Base-by-base conservation (phyloP, 208 protist species). In the Trypanosoma rangeli region DNA sequence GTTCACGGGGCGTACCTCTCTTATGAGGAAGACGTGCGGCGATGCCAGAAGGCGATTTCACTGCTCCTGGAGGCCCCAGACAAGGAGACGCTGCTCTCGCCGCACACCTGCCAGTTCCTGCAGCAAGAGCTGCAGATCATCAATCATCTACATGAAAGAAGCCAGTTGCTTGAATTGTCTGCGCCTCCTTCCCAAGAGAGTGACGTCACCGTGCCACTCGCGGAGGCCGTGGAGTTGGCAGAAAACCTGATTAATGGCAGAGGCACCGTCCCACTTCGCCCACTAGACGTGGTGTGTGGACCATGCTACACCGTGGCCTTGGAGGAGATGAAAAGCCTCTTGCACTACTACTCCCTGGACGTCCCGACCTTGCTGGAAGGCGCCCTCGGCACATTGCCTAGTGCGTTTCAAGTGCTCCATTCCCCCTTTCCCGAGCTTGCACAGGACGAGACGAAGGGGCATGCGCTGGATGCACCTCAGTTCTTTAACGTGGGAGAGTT, bases 341-440 rank as follows among this genome's bases (percentile, higher is more conserved):
- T 73, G n/a, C 65, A 31, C n/a, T 59, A 60, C 58, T 42, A 42
- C 4, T 73, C 65, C 44, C 58, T 49, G 16, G 57, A 73, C 31
- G 22, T 8, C 5, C 37, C 53, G n/a, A 65, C 37, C 10, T n/a
- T 73, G 52, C 58, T 65, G 37, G 68, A 64, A 35, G 60, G 53
- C 9, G 53, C 39, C 22, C 49, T 59, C 0, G 60, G 61, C 26
- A 73, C 35, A 29, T 58, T 58, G 57, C 37, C 35, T n/a, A 58
- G 60, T 39, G 52, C 35, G 1, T 42, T 61, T 53, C 60, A 50
- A 15, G 20, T 58, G 16, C 58, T 73, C 42, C 35, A 65, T 31
- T 39, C 7, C 9, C 44, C 53, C 9, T 53, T 57, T 26, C 9
- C 4, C 18, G 58, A 73, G 12, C 20, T 33, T 24, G 24, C 24